Evolutionary conservation across 2,329 filamentous ascomycete genomes (phyloP).

Genomic region (Leptographium galeiforme): DNA sequence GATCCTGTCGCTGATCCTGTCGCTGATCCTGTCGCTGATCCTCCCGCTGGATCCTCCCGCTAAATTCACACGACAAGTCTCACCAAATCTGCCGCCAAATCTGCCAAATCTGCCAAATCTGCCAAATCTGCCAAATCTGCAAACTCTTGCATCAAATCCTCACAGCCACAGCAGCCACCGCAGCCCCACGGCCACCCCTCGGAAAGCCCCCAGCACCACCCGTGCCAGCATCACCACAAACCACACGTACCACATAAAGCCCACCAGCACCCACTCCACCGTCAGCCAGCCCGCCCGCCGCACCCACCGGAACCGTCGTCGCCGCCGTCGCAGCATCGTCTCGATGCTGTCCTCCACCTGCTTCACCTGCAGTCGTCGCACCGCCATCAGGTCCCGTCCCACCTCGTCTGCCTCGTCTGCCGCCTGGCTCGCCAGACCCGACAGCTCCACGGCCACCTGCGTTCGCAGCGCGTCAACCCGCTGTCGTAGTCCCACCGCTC

Average conservation of each 20-base stretch:
- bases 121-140: too few species aligned
- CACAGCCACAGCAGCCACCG: constrained; percentile 77
- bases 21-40: too few species aligned
- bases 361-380: constrained; percentile 69
- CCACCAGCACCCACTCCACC: constrained; percentile 78
- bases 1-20: too few species aligned
- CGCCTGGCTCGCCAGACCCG: constrained; percentile 48
- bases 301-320: constrained; percentile 57
- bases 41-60: too few species aligned
- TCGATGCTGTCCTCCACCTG: constrained; percentile 67
- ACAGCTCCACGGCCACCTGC: constrained; percentile 38
- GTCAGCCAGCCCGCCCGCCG: constrained; percentile 64
- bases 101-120: too few species aligned
- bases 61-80: too few species aligned
- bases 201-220: constrained; percentile 47
- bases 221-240: constrained; percentile 69
- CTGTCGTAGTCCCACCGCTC: constrained; percentile 38
- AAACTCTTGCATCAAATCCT: too few species aligned
- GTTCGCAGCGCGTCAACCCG: constrained; percentile 33
- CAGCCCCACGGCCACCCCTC: constrained; percentile 44
- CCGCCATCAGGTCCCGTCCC: constrained; percentile 59
- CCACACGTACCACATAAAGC: constrained; percentile 92
- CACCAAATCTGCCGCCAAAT: too few species aligned
- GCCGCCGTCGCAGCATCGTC: constrained; percentile 57
- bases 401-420: constrained; percentile 73